Evolutionary conservation across 116 monocot genomes (phyloP).

Genomic region (Cymodocea nodosa): DNA sequence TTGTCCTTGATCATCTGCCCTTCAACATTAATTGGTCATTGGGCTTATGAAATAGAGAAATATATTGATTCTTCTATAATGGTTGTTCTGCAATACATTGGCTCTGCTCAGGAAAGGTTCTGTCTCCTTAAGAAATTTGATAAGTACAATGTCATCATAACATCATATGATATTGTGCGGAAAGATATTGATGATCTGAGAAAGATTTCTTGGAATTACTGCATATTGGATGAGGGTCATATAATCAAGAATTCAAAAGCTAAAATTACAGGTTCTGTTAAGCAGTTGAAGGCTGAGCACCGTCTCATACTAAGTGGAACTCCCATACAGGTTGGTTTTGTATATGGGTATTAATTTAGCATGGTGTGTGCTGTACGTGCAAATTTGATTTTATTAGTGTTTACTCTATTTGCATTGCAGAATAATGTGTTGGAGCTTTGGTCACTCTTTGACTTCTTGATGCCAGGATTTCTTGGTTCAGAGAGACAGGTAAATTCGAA

Average conservation of each 20-base stretch:
- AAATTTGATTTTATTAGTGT: not conserved
- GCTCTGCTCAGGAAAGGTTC: slow-evolving; percentile 64
- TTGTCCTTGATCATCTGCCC: slow-evolving; percentile 80
- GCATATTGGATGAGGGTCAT: slow-evolving; percentile 96
- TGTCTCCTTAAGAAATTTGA: slow-evolving; percentile 51
- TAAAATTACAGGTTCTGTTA: slow-evolving; percentile 82
- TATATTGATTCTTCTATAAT: slow-evolving; percentile 72
- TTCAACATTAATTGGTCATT: slow-evolving; percentile 90
- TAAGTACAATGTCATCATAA: slow-evolving; percentile 76
- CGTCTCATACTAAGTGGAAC: slow-evolving; percentile 99
- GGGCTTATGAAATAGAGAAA: slow-evolving; percentile 98
- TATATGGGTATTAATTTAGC: not conserved
- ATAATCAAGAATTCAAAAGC: slow-evolving; percentile 94
- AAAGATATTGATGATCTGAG: slow-evolving; percentile 88
- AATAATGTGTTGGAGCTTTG: slow-evolving; percentile 98
- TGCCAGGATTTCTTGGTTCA: slow-evolving; percentile 98
- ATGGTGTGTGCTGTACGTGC: not conserved
- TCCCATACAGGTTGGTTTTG: slow-evolving; percentile 66
- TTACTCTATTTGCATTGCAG: slow-evolving; percentile 28
- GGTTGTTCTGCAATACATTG: slow-evolving; percentile 74
- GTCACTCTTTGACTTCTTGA: slow-evolving; percentile 98
- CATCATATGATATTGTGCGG: slow-evolving; percentile 93
- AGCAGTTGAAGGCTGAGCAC: slow-evolving; percentile 79
- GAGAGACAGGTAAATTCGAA: slow-evolving; percentile 65
- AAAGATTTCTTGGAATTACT: slow-evolving; percentile 79